Base-by-base conservation (phyloP, 345 rosid species). In the Brassica nigra region DNA sequence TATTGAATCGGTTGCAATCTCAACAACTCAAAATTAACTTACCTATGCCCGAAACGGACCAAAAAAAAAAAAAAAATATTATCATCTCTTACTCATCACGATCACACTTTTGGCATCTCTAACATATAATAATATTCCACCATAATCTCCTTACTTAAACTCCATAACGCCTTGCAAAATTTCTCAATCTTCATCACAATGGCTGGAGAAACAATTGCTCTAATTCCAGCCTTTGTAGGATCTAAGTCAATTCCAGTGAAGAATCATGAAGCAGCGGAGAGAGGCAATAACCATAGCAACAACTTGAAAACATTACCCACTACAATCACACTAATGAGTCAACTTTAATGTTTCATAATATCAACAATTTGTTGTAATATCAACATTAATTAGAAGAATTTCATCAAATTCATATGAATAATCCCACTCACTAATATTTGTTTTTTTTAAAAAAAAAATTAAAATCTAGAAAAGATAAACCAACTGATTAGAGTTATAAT, bases 61-160 rank as follows among this genome's bases (percentile, higher is more conserved):
- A n/a, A n/a, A 29, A 27, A 62, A n/a, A n/a, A n/a, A 30, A 1
- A n/a, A 31, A 63, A 6, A n/a, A 6, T 2, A 1, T 9, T 31
- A 23, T 2, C 28, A 12, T 27, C 23, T 20, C 23, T 20, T 91
- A 91, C 89, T 77, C 83, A 66, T 34, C 72, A 80, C 76, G 78
- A 84, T 90, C 97, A 87, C 87, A 85, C 97, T 85, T 89, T 90
- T 85, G 78, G 85, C 64, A 79, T 85, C 84, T 82, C 77, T 70
- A 72, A 66, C 66, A 83, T 89, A 85, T 70, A 84, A 75, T 85
- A 84, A 75, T 85, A 88, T 88, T 83, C 33, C 54, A 71, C 66
- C 29, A 66, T 15, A 18, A 69, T 62, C 70, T 4, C 79, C 70
- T 89, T 92, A 90, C 89, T 86, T 90, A 90, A 84, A 77, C 92